Evolutionary conservation across 805 yeast species (phyloP), one percentile per base, ranked within the genome.

Genomic region (Teunomyces barrocoloradensis): DNA sequence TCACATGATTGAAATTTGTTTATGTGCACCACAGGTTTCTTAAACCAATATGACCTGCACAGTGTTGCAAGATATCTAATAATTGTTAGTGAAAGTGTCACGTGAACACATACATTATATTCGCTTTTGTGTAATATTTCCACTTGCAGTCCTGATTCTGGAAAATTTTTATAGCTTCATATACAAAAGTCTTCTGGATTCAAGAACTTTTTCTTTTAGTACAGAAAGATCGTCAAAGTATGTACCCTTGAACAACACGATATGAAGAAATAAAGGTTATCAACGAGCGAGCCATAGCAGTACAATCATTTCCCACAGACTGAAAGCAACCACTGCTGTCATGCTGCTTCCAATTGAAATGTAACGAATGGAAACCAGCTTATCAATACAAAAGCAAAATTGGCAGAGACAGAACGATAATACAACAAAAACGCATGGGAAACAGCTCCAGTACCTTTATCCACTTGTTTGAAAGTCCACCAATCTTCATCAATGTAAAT

Each of bases 191-290:
- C 15, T 27, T 30, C 35, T 21, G 30, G 39, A 35, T 34, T 32
- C 18, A 23, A 46, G 42, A 43, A 39, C 34, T 42, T 46, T 49
- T 53, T 45, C 45, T 54, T 57, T 37, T 37, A 37, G 51, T 51
- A 46, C 42, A 54, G 53, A 52, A 55, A 59, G 66, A 63, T 58
- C 59, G 60, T 56, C 51, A 58, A 58, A 57, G 69, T 64, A 64
- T 59, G 69, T 61, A 48, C 42, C n/a, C 38, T 34, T 18, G 21
- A 30, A 42, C 25, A 25, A 25, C 9, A 33, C 9, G 33, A 39
- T 23, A 37, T 37, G 28, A 37, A 21, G 37, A n/a, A 17, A 21
- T 20, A 32, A 28, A 29, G 34, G 17, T 13, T n/a, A 42, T 33
- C 9, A 42, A 32, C 10, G 29, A 20, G 25, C 6, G 17, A 34